Evolutionary conservation across 2,329 filamentous ascomycete genomes (phyloP), one percentile per base, ranked within the genome.

Genomic region (Arthrobotrys musiformis): DNA sequence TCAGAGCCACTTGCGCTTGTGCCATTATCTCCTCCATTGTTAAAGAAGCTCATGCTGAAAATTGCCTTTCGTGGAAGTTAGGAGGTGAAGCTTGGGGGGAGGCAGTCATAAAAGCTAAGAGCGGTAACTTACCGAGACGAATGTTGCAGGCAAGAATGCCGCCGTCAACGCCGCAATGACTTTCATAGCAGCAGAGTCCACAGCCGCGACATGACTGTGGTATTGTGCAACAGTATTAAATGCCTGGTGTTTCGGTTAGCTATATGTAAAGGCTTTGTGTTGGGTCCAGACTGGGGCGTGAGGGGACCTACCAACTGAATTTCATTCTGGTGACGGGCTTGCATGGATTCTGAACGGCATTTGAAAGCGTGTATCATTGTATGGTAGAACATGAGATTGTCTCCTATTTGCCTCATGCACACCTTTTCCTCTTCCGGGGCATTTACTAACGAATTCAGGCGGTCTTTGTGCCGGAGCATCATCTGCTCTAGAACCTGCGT

Each of bases 41-140:
- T 76, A 13, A 76, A 76, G 58, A 76, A 76, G 40, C 72, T 76
- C 72, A 70, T 76, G 13, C 72, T 76, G 24, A 76, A 76, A 17
- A 76, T 66, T 17, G 72, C 64, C 72, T 76, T 42, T n/a, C 33
- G 37, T 11, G 11, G 1, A 26, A 11, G 26, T 37, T 17, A 50
- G 35, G 40, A 22, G 44, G 1, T 35, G 15, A 69, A 37, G 30
- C 7, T n/a, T 28, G 2, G 26, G 24, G 1, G 42, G 19, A 33
- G n/a, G n/a, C n/a, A n/a, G n/a, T n/a, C n/a, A n/a, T n/a, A 40
- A 26, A 60, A 2, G n/a, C 3, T 40, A n/a, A n/a, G n/a, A n/a
- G n/a, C n/a, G n/a, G n/a, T 8, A 33, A 56, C 72, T 33, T 69
- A 76, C 72, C 26, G 64, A 69, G 15, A 76, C 72, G 46, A 76